A percentile compares a stretch with the other conserved stretches of the same genome.
These are phyloP conservation scores for Paxillus rubicundulus DNA, from an alignment of 768 basidiomycete genomes.

Conservation along the genomic window DNA sequence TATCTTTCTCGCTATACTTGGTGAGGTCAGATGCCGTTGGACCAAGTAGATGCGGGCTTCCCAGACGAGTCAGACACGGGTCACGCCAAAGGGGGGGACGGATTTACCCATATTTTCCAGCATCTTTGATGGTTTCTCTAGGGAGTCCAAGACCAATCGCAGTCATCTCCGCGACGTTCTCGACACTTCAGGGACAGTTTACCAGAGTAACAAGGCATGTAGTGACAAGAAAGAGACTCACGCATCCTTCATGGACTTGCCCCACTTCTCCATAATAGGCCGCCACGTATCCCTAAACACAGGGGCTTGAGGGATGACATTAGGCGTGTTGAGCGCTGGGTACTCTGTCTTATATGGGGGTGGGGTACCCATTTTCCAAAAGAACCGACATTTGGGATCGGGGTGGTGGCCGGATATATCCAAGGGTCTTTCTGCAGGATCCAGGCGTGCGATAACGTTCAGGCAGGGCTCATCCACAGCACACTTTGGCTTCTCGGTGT, in stretches of 20 bases:
- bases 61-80: neutral
- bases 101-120: constrained; percentile 79
- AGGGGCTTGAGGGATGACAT: constrained; percentile 71
- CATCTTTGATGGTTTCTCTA: constrained; percentile 66
- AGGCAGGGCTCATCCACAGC: constrained; percentile 82
- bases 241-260: constrained; percentile 84
- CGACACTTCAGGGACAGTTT: constrained; percentile 51
- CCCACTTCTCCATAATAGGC: constrained; percentile 81
- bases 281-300: constrained; percentile 64
- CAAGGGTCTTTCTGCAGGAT: constrained; percentile 77
- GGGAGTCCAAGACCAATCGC: constrained; percentile 80
- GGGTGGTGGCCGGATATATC: constrained; percentile 78
- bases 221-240: constrained; percentile 36
- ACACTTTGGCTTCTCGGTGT: constrained; percentile 90
- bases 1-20: constrained; percentile 74
- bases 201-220: constrained; percentile 6
- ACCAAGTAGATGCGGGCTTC: constrained; percentile 81
- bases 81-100: neutral
- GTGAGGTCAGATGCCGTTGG: constrained; percentile 90
- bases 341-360: constrained; percentile 80
- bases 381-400: constrained; percentile 95
- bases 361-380: constrained; percentile 76
- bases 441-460: constrained; percentile 71
- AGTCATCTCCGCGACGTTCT: constrained; percentile 84
- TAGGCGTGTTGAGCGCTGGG: constrained; percentile 74